Conservation (phyloP, 2,329 filamentous ascomycete species). For the Xylariales sp. region DNA sequence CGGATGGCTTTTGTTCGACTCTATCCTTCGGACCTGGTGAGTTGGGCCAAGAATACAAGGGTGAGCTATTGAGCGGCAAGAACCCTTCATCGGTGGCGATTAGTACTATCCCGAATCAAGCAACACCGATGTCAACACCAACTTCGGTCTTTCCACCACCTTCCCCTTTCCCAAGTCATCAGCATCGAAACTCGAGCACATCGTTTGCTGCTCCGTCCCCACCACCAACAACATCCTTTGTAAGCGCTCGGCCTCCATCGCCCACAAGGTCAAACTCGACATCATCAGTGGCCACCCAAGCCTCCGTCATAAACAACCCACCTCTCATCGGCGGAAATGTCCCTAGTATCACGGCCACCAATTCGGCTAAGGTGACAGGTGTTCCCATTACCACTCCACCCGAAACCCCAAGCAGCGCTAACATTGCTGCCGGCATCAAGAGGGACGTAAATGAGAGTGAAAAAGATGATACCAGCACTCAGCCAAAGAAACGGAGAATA, state of each 20-base stretch:
- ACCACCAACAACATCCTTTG: constrained; percentile 67
- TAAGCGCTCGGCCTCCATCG: constrained; percentile 76
- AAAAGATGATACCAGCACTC: constrained; percentile 59
- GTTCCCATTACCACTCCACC: constrained; percentile 89
- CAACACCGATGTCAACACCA: constrained; percentile 77
- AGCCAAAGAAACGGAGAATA: constrained; percentile 76
- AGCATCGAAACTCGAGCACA: constrained; percentile 68
- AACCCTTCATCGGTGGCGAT: constrained; percentile 55
- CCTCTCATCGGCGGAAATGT: constrained; percentile 81
- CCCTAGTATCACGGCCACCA: constrained; percentile 79
- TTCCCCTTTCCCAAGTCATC: constrained; percentile 67
- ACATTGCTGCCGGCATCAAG: constrained; percentile 62
- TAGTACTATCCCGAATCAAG: constrained; percentile 66
- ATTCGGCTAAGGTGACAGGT: constrained; percentile 70
- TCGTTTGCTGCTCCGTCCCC: constrained; percentile 69
- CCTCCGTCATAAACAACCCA: constrained; percentile 78
- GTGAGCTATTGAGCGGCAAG: constrained; percentile 68
- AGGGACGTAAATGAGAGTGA: constrained; percentile 68
- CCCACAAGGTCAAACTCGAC: constrained; percentile 88
- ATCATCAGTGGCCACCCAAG: constrained; percentile 79
- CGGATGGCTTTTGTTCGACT: constrained; percentile 96
- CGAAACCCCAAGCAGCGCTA: constrained; percentile 79
- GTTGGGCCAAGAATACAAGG: constrained; percentile 83
- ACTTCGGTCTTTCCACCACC: constrained; percentile 71
- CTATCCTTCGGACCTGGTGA: constrained; percentile 87